A percentile compares a stretch with the other conserved stretches of the same genome.
These are phyloP conservation scores for Tausonia pullulans DNA, from an alignment of 1,284 basidiomycete genomes.

Conservation along the genomic window DNA sequence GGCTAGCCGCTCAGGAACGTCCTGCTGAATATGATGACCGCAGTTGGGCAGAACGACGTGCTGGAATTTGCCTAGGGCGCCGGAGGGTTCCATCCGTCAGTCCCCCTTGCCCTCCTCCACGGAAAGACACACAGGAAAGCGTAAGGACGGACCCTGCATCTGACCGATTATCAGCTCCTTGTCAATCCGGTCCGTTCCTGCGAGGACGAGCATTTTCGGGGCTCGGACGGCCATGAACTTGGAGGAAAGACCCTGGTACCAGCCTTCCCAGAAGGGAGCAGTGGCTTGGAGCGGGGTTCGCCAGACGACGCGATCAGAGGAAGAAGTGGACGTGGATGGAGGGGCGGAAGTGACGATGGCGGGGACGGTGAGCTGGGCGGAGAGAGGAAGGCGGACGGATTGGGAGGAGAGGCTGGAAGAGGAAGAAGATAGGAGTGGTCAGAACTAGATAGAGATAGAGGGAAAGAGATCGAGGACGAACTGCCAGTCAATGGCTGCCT, in stretches of 20 bases:
- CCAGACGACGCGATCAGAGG: conserved; percentile 43
- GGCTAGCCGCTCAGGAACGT: conserved; percentile 69
- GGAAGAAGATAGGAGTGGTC: neutral
- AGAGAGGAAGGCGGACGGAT: conserved; percentile 12
- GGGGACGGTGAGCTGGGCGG: neutral
- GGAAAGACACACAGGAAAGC: neutral
- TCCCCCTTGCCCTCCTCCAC: too few relatives aligned
- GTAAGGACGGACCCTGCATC: conserved; percentile 46
- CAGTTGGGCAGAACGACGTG: conserved; percentile 73
- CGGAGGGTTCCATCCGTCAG: neutral
- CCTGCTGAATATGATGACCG: conserved; percentile 88
- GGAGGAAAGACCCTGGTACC: conserved; percentile 75
- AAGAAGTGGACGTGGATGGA: neutral
- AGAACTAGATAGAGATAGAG: neutral
- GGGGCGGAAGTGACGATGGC: neutral
- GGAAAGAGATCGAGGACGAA: conserved; percentile 39
- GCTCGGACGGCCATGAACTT: conserved; percentile 65
- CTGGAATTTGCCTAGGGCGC: conserved; percentile 75
- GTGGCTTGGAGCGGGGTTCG: conserved; percentile 72
- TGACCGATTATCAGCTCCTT: conserved; percentile 93
- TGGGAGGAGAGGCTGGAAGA: conserved; percentile 6
- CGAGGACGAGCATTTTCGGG: conserved; percentile 76
- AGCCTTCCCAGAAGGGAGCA: conserved; percentile 81
- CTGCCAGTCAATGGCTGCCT: conserved; percentile 93
- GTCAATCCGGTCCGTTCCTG: conserved; percentile 86